These are phyloP conservation scores for Purpureocillium takamizusanense DNA, from an alignment of 2,329 filamentous ascomycete species.

Conservation along the genomic window DNA sequence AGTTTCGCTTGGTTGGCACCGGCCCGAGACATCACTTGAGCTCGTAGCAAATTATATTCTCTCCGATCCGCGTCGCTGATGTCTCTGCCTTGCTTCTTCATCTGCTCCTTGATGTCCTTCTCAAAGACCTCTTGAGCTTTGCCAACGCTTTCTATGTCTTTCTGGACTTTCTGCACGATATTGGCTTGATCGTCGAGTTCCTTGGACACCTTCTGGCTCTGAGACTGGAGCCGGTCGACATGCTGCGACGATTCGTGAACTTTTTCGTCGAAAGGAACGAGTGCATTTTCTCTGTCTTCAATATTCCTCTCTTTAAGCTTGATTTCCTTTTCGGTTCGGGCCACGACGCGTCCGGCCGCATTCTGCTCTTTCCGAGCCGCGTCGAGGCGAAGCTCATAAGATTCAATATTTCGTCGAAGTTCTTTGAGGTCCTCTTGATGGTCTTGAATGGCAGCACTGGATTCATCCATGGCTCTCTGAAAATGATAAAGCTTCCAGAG, in stretches of 20 bases:
- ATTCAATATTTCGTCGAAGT: slow-evolving; percentile 76
- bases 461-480: slow-evolving; percentile 86
- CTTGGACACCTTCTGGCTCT: slow-evolving; percentile 62
- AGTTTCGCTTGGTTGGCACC: slow-evolving; percentile 74
- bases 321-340: slow-evolving; percentile 76
- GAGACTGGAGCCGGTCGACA: slow-evolving; percentile 56
- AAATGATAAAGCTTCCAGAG: slow-evolving; percentile 97
- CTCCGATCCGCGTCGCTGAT: slow-evolving; percentile 79
- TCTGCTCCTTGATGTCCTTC: slow-evolving; percentile 72
- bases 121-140: slow-evolving; percentile 87
- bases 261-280: slow-evolving; percentile 90
- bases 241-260: slow-evolving; percentile 69
- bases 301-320: slow-evolving; percentile 79
- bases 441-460: slow-evolving; percentile 79
- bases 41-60: slow-evolving; percentile 77
- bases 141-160: slow-evolving; percentile 74
- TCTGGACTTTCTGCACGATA: slow-evolving; percentile 65
- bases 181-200: slow-evolving; percentile 66
- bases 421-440: slow-evolving; percentile 95
- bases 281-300: slow-evolving; percentile 73
- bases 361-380: slow-evolving; percentile 77
- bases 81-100: slow-evolving; percentile 79
- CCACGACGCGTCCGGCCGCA: slow-evolving; percentile 64
- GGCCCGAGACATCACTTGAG: slow-evolving; percentile 76
- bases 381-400: slow-evolving; percentile 72